Evolutionary conservation across 2,329 filamentous ascomycete species (phyloP).

Genomic region (Sclerotinia nivalis): DNA sequence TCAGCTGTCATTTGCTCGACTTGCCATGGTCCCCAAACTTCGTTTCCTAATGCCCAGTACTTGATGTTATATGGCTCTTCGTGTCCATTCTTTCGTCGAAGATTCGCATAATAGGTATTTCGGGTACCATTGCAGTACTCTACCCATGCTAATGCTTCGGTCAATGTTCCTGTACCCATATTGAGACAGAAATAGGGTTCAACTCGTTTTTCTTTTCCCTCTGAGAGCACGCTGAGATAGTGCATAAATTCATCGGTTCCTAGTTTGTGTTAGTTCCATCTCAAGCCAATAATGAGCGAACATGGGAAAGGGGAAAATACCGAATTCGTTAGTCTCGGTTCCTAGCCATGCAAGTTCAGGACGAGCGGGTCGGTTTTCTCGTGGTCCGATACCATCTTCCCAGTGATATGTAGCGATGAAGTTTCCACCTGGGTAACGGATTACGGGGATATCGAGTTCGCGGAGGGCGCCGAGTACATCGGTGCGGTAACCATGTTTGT

Average conservation of each 20-base stretch:
- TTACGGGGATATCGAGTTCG: conserved; percentile 73
- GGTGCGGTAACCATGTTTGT: conserved; percentile 72
- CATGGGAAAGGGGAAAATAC: conserved; percentile 40
- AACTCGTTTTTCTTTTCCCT: conserved; percentile 59
- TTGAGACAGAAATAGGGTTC: conserved; percentile 81
- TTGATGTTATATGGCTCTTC: conserved; percentile 78
- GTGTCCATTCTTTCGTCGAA: conserved; percentile 73
- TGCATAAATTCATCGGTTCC: conserved; percentile 80
- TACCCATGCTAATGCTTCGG: conserved; percentile 68
- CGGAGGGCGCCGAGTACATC: conserved; percentile 75
- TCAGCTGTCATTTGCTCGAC: conserved; percentile 58
- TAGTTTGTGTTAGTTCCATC: conserved; percentile 13
- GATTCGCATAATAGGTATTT: conserved; percentile 79
- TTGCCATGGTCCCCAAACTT: conserved; percentile 51
- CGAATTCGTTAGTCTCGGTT: conserved; percentile 75
- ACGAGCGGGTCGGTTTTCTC: conserved; percentile 62
- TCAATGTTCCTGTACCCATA: conserved; percentile 69
- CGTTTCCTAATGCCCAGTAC: conserved; percentile 85
- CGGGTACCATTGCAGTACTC: conserved; percentile 83
- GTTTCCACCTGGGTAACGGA: conserved; percentile 81
- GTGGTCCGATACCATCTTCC: conserved; percentile 77
- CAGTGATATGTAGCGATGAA: conserved; percentile 86
- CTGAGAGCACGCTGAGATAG: conserved; percentile 71
- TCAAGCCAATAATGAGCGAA: neutral
- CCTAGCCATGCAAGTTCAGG: conserved; percentile 78